phyloP scores from a whole-genome alignment of 805 yeast species.

The Suhomyces tanzawaensis region DNA sequence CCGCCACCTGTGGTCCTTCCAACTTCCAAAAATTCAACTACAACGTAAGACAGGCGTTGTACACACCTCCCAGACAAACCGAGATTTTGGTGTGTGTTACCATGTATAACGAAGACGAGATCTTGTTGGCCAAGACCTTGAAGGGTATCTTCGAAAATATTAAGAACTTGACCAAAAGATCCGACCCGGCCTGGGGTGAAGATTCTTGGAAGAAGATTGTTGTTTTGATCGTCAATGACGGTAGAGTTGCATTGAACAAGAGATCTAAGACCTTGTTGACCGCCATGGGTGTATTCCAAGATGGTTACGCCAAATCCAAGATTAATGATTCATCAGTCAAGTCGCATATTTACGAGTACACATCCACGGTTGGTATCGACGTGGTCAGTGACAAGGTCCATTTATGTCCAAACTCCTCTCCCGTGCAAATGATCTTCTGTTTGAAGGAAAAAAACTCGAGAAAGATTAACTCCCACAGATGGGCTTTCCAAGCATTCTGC shows the following conservation, averaged over 20 bases:
- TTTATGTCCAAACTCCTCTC: constrained; percentile 64
- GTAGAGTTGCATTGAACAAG: constrained; percentile 79
- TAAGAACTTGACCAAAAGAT: constrained; percentile 62
- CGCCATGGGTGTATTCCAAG: constrained; percentile 89
- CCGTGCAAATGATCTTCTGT: constrained; percentile 87
- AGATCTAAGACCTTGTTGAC: constrained; percentile 77
- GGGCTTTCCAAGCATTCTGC: constrained; percentile 94
- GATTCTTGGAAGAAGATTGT: constrained; percentile 95
- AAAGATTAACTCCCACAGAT: constrained; percentile 92
- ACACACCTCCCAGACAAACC: constrained; percentile 73
- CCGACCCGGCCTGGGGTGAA: constrained; percentile 83
- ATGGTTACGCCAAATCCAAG: constrained; percentile 90
- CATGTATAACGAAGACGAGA: constrained; percentile 67
- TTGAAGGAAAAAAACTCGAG: constrained; percentile 84
- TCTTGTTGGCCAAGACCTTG: constrained; percentile 55
- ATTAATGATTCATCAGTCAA: constrained; percentile 79
- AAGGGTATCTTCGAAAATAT: constrained; percentile 80
- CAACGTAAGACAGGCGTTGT: constrained; percentile 80
- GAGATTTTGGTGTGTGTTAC: constrained; percentile 68
- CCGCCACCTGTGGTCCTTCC: constrained; percentile 88
- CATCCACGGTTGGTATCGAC: constrained; percentile 85
- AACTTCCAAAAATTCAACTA: constrained; percentile 61
- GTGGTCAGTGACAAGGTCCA: constrained; percentile 64
- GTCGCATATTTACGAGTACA: constrained; percentile 90
- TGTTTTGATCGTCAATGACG: constrained; percentile 87